Conservation (phyloP, 306 rosid species). For the barrel medic (Medicago truncatula) region DNA sequence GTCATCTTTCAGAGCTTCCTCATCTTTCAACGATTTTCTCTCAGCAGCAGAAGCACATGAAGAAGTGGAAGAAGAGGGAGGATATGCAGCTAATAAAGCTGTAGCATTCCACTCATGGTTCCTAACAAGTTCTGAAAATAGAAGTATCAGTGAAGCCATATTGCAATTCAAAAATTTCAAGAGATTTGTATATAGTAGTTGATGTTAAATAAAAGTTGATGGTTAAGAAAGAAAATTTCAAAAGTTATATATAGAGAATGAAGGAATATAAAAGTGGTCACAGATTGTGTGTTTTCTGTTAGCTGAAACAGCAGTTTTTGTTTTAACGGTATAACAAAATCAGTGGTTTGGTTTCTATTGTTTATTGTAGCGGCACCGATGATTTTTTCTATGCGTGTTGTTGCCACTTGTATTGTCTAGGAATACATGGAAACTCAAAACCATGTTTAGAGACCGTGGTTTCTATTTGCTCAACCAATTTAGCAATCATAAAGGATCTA, state of each 20-base stretch:
- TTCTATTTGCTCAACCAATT: neutral
- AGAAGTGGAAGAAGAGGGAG: conserved; percentile 14
- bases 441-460: neutral
- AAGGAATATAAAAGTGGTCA: neutral
- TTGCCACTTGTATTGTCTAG: neutral
- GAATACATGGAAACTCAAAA: neutral
- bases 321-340: too few relatives aligned
- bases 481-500: too few relatives aligned
- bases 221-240: neutral
- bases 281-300: neutral
- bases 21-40: conserved; percentile 21
- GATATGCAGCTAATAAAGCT: conserved; percentile 46
- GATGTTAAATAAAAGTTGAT: neutral
- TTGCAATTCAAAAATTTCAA: neutral
- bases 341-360: neutral
- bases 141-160: conserved; percentile 57
- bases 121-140: conserved; percentile 46
- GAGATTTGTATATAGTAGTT: neutral
- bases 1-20: neutral
- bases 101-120: conserved; percentile 36
- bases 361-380: neutral
- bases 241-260: neutral
- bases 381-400: neutral
- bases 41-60: conserved; percentile 22
- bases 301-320: neutral